Evolutionary conservation across 805 yeast genomes (phyloP), one percentile per base, ranked within the genome.

Genomic region (Millerago galiae): DNA sequence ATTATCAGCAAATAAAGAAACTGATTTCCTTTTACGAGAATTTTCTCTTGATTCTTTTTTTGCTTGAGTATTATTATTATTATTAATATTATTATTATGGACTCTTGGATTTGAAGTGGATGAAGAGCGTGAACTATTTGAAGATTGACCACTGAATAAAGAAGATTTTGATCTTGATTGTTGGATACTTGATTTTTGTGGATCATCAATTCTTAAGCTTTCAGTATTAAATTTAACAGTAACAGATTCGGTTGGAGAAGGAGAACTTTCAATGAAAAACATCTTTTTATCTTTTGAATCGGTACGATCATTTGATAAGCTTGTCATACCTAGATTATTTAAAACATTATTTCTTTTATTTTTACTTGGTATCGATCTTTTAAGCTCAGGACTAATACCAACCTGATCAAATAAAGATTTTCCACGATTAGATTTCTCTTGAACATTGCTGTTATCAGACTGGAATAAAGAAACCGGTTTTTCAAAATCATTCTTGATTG

Each of bases 191-290:
- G 40, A 21, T 8, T 41, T 38, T 1, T 32, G 15, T 42, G 50
- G 14, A 8, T 38, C 32, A 27, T 26, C 24, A 21, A 48, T 33
- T 9, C 34, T 41, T 14, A 37, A 37, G 15, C 32, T n/a, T 12
- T 28, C 31, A 26, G 28, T 26, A 28, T 32, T 12, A 13, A 18
- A 32, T 18, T 32, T 32, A 13, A 11, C 21, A 32, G 12, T 32
- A 8, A 45, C 38, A 2, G 54, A 39, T 8, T 54, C 61, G 6
- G 59, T 55, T 10, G 62, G 62, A 1, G 62, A 58, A 5, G 62
- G 62, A 2, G 62, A 58, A 29, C 58, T 51, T 41, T 58, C 62
- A 37, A 58, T 58, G 41, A 58, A 58, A 40, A 58, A 58, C 62
- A 58, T 58, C 29, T 52, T 56, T 37, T 51, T 54, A 5, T 51